A percentile compares a stretch with the other conserved stretches of the same genome.
phyloP scores from a whole-genome alignment of 208 protist species.

The Leishmania lainsoni region DNA sequence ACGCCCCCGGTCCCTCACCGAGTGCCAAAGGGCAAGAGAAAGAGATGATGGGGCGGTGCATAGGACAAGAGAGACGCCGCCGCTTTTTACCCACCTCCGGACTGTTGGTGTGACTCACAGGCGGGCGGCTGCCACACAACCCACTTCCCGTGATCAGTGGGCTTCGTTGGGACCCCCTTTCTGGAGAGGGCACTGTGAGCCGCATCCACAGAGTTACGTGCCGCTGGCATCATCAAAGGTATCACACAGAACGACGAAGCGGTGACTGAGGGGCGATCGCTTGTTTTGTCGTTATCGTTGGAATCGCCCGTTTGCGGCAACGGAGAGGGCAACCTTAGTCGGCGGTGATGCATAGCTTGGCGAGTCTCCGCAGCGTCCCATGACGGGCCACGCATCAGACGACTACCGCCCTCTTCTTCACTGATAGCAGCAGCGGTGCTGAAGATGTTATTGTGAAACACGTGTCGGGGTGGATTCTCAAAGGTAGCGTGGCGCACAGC shows the following conservation, averaged over 20 bases:
- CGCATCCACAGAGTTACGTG: too few relatives aligned
- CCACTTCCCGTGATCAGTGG: not conserved
- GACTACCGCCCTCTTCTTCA: not conserved
- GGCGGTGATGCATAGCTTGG: not conserved
- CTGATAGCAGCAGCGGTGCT: not conserved
- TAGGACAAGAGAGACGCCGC: not conserved
- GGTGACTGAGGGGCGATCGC: not conserved
- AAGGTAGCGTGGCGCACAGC: not conserved
- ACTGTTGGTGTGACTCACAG: not conserved
- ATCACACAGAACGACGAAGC: not conserved
- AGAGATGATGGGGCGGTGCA: not conserved
- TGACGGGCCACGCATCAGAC: not conserved
- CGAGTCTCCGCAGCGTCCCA: not conserved
- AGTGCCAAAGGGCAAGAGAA: not conserved
- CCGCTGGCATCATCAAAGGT: not conserved
- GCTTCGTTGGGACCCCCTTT: not conserved
- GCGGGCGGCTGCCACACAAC: not conserved
- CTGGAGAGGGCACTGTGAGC: not conserved
- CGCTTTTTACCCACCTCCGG: not conserved
- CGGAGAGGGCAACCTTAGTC: slow-evolving; percentile 10
- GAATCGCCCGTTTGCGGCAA: not conserved
- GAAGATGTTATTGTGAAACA: slow-evolving; percentile 20
- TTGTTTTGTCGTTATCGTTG: not conserved
- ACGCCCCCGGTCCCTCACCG: not conserved
- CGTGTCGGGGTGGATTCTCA: not conserved